Evolutionary conservation across 208 protist species (phyloP).

Genomic region (Trypanosoma avium): DNA sequence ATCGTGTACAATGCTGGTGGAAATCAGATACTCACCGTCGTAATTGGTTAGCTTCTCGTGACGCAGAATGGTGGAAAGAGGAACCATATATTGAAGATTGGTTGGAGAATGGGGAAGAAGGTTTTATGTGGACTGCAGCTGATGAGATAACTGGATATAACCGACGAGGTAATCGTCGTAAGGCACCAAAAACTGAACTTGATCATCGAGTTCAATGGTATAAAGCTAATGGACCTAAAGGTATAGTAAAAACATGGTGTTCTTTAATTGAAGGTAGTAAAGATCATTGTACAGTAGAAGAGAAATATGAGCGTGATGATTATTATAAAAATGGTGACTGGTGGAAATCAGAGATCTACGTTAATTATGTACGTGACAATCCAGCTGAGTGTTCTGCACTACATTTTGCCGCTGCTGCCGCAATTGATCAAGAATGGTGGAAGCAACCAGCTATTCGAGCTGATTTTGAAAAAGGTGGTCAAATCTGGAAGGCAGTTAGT

Average conservation of each 20-base stretch:
- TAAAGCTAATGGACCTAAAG: slow-evolving; percentile 36
- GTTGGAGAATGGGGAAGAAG: slow-evolving; percentile 33
- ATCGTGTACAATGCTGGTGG: slow-evolving; percentile 36
- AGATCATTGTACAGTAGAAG: slow-evolving; percentile 35
- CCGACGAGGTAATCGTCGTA: slow-evolving; percentile 24
- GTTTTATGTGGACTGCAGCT: slow-evolving; percentile 35
- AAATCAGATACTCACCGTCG: slow-evolving; percentile 31
- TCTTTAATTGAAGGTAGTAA: slow-evolving; percentile 24
- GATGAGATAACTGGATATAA: slow-evolving; percentile 39
- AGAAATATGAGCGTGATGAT: slow-evolving; percentile 40
- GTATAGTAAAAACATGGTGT: slow-evolving; percentile 43
- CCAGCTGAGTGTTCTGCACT: slow-evolving; percentile 28
- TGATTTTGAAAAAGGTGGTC: slow-evolving; percentile 34
- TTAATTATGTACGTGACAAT: slow-evolving; percentile 19
- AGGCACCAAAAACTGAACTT: slow-evolving; percentile 22
- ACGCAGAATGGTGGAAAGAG: slow-evolving; percentile 45
- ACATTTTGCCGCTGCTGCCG: slow-evolving; percentile 22
- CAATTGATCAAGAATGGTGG: slow-evolving; percentile 39
- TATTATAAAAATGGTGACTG: slow-evolving; percentile 48
- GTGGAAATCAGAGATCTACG: slow-evolving; percentile 38
- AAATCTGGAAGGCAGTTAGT: slow-evolving; percentile 23
- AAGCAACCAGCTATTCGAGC: slow-evolving; percentile 24
- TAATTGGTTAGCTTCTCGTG: slow-evolving; percentile 33
- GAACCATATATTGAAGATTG: slow-evolving; percentile 38
- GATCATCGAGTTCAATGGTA: slow-evolving; percentile 36